Percentiles rank a stretch among this genome's conserved stretches.
These are phyloP conservation scores for Diaporthe batatas DNA, from an alignment of 2,329 filamentous ascomycete species.

Conservation along the genomic window DNA sequence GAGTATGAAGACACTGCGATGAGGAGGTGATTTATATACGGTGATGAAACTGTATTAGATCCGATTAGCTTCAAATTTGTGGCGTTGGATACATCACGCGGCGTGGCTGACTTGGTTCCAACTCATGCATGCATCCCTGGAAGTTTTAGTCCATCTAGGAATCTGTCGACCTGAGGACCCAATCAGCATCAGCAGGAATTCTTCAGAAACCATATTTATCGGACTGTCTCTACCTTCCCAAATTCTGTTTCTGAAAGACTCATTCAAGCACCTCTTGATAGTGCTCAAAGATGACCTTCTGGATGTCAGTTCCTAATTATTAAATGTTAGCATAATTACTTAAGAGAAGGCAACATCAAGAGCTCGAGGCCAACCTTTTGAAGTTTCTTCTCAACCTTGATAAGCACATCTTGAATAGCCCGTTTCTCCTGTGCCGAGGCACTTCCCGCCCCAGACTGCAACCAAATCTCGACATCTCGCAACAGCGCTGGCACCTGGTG, in stretches of 20 bases:
- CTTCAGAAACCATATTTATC: no score
- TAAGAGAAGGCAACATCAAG: no score
- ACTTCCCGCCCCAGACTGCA: constrained; percentile 8
- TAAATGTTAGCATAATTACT: neutral
- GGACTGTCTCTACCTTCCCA: neutral
- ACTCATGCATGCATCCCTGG: neutral
- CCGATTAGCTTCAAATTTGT: neutral
- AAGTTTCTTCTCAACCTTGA: neutral
- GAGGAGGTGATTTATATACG: neutral
- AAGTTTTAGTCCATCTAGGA: neutral
- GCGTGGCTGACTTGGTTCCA: neutral
- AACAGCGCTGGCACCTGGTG: neutral
- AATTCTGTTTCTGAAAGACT: neutral
- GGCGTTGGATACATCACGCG: neutral
- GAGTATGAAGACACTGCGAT: neutral
- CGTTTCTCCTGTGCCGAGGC: constrained; percentile 1
- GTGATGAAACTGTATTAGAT: neutral
- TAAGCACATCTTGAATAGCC: neutral
- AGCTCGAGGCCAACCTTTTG: neutral
- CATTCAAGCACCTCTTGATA: neutral
- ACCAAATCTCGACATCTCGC: neutral
- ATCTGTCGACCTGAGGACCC: neutral
- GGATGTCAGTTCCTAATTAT: neutral
- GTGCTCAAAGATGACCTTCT: neutral
- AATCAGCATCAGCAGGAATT: neutral